phyloP scores from a whole-genome alignment of 306 rosid genomes.

The Boehmeria nivea region DNA sequence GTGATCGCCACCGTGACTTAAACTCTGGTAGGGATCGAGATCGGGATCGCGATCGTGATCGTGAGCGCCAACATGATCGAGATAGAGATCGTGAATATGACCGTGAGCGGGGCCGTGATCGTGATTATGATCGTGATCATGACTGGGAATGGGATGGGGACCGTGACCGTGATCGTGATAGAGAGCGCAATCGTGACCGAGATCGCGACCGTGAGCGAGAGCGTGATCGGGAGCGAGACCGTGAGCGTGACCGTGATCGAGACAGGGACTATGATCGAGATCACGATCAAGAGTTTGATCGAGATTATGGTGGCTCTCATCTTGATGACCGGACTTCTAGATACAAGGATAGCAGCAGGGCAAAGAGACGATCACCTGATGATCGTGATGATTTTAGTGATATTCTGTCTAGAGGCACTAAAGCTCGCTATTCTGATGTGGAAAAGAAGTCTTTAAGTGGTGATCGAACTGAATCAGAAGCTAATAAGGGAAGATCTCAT shows the following conservation, averaged over 20 bases:
- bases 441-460: conserved; percentile 67
- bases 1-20: conserved; percentile 33
- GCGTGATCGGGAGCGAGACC: conserved; percentile 40
- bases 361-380: conserved; percentile 75
- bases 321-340: conserved; percentile 53
- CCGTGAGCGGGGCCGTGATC: conserved; percentile 26
- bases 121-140: conserved; percentile 31
- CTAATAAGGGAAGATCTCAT: conserved; percentile 69
- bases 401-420: conserved; percentile 57
- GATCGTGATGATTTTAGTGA: conserved; percentile 69
- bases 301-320: too few relatives aligned
- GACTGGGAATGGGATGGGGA: conserved; percentile 38
- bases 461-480: conserved; percentile 66
- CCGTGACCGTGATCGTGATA: conserved; percentile 51
- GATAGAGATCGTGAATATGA: conserved; percentile 32
- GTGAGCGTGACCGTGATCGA: conserved; percentile 50
- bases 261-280: conserved; percentile 48
- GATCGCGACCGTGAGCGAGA: conserved; percentile 53
- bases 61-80: conserved; percentile 31
- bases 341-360: conserved; percentile 64
- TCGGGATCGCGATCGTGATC: conserved; percentile 36
- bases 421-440: conserved; percentile 51
- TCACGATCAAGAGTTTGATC: conserved; percentile 33
- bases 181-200: conserved; percentile 49
- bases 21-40: conserved; percentile 21